phyloP scores from a whole-genome alignment of 306 rosid genomes.

The Bauhinia variegata region DNA sequence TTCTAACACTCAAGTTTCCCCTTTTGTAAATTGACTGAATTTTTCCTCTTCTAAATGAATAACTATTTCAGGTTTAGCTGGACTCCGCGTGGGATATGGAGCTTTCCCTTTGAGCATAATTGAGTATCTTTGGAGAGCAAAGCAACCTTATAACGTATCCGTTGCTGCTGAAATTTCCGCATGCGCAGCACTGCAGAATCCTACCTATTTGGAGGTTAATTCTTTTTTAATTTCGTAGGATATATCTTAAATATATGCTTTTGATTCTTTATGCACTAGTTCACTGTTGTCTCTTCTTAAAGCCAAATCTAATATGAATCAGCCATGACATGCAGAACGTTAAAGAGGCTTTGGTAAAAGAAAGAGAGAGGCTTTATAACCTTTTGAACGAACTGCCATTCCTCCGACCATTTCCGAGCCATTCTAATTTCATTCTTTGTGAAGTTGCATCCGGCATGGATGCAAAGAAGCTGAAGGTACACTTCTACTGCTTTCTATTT shows the following conservation, averaged over 20 bases:
- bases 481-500: slow-evolving; percentile 5
- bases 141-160: slow-evolving; percentile 96
- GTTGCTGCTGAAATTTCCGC: slow-evolving; percentile 97
- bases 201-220: slow-evolving; percentile 79
- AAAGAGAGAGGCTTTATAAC: slow-evolving; percentile 73
- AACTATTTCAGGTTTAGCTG: slow-evolving; percentile 73
- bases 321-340: slow-evolving; percentile 63
- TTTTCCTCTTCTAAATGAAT: neutral
- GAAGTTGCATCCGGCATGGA: slow-evolving; percentile 80
- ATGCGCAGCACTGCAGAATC: slow-evolving; percentile 88
- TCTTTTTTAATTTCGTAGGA: neutral
- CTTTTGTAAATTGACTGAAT: slow-evolving; percentile 5
- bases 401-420: slow-evolving; percentile 81
- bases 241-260: neutral
- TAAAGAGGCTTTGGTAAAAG: slow-evolving; percentile 76
- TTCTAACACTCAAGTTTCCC: neutral
- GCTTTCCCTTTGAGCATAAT: slow-evolving; percentile 88
- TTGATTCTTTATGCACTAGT: slow-evolving; percentile 15
- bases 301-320: slow-evolving; percentile 37
- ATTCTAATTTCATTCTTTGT: slow-evolving; percentile 93
- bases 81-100: slow-evolving; percentile 98
- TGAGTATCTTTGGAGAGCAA: slow-evolving; percentile 95
- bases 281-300: neutral
- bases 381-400: slow-evolving; percentile 75
- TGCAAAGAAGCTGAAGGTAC: slow-evolving; percentile 91